These are phyloP conservation scores for Penicillium crustosum DNA, from an alignment of 2,329 filamentous ascomycete species.

Conservation along the genomic window DNA sequence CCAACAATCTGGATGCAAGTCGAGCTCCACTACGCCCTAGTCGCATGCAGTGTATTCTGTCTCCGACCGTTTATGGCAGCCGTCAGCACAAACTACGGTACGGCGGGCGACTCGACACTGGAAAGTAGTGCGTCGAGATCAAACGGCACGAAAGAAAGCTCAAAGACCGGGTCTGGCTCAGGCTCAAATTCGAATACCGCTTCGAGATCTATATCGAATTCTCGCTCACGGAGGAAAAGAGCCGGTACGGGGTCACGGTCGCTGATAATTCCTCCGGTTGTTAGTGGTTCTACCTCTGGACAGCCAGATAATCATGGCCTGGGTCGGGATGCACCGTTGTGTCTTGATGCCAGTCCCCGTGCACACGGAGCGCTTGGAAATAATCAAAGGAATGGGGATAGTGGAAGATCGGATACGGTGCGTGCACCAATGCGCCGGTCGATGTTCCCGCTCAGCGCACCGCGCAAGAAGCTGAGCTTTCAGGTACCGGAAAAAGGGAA, in stretches of 20 bases:
- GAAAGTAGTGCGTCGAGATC: conserved; percentile 26
- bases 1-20: conserved; percentile 40
- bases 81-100: conserved; percentile 39
- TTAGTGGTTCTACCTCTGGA: background rate
- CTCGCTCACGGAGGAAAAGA: conserved; percentile 1
- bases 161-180: conserved; percentile 16
- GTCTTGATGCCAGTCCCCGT: background rate
- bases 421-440: conserved; percentile 13
- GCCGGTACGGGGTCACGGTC: background rate
- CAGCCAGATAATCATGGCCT: background rate
- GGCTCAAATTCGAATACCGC: conserved; percentile 9
- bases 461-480: background rate
- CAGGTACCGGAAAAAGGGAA: conserved; percentile 3
- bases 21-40: conserved; percentile 37
- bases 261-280: background rate
- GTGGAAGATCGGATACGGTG: background rate
- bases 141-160: conserved; percentile 18
- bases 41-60: conserved; percentile 40
- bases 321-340: background rate
- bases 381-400: background rate
- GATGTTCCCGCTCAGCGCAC: conserved; percentile 14
- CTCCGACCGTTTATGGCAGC: conserved; percentile 40
- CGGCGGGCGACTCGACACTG: conserved; percentile 33
- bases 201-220: conserved; percentile 8
- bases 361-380: background rate